Evolutionary conservation across 352 stramenopile species (phyloP).

Genomic region (Pythium brachiatum): DNA sequence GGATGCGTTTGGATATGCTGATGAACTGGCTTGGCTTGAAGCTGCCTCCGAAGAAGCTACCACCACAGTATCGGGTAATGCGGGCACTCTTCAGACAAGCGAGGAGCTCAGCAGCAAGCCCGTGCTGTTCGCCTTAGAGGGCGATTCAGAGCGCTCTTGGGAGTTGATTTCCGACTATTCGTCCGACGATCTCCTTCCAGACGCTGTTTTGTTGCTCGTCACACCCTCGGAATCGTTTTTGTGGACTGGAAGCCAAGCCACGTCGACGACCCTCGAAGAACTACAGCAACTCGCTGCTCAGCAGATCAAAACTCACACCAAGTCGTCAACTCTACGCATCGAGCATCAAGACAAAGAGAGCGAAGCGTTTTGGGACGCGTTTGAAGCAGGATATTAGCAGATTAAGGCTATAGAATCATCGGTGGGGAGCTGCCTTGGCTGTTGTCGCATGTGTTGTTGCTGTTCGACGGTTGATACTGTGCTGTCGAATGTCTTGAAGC

Average conservation of each 20-base stretch:
- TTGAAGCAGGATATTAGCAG: constrained; percentile 57
- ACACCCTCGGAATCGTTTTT: constrained; percentile 23
- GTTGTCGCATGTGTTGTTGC: background rate
- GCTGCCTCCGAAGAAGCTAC: background rate
- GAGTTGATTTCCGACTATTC: constrained; percentile 60
- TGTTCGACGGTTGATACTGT: constrained; percentile 9
- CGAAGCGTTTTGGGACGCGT: constrained; percentile 56
- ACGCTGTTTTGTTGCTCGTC: constrained; percentile 36
- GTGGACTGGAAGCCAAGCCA: constrained; percentile 34
- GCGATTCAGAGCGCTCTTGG: constrained; percentile 28
- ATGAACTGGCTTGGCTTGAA: constrained; percentile 35
- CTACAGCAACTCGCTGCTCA: background rate
- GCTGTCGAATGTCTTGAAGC: constrained; percentile 30
- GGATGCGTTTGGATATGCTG: constrained; percentile 39
- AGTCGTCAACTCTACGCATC: background rate
- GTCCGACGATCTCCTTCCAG: constrained; percentile 46
- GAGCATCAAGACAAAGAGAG: constrained; percentile 41
- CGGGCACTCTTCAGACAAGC: background rate
- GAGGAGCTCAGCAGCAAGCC: constrained; percentile 17
- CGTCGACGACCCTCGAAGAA: background rate
- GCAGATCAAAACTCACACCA: background rate
- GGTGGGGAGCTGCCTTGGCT: background rate
- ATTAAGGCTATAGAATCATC: background rate
- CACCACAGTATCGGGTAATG: background rate
- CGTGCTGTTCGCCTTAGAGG: constrained; percentile 42